Percentiles rank a stretch among this genome's conserved stretches.
Evolutionary conservation across 2,329 filamentous ascomycete genomes (phyloP).

Genomic region (Fusarium burgessii): DNA sequence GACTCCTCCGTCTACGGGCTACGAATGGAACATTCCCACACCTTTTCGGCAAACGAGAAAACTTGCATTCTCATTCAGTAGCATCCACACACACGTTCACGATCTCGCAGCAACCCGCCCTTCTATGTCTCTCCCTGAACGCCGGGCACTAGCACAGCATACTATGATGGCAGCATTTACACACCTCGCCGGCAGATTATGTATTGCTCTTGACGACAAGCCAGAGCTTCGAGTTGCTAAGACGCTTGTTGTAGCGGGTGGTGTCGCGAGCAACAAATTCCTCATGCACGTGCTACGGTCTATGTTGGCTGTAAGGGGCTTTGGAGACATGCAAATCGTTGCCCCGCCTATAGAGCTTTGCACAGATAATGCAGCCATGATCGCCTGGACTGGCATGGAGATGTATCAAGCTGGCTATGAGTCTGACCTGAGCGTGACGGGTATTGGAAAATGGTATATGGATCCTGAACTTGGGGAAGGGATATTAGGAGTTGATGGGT

Average conservation of each 20-base stretch:
- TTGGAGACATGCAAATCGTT: slow-evolving; percentile 69
- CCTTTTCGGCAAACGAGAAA: slow-evolving; percentile 70
- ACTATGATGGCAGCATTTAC: slow-evolving; percentile 87
- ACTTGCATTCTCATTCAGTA: slow-evolving; percentile 79
- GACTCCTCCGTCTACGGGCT: slow-evolving; percentile 53
- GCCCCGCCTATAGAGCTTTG: slow-evolving; percentile 84
- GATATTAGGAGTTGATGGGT: slow-evolving; percentile 70
- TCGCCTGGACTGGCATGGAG: slow-evolving; percentile 92
- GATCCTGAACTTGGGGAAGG: slow-evolving; percentile 71
- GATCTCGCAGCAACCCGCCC: slow-evolving; percentile 56
- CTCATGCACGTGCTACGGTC: slow-evolving; percentile 73
- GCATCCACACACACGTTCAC: slow-evolving; percentile 68
- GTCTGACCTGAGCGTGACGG: slow-evolving; percentile 69
- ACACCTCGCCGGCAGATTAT: slow-evolving; percentile 81
- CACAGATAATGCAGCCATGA: slow-evolving; percentile 98
- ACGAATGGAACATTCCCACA: slow-evolving; percentile 74
- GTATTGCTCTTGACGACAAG: slow-evolving; percentile 70
- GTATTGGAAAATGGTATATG: slow-evolving; percentile 79
- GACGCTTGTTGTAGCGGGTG: slow-evolving; percentile 86
- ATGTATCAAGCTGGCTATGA: slow-evolving; percentile 87
- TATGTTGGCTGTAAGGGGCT: slow-evolving; percentile 75
- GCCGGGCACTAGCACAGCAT: slow-evolving; percentile 76
- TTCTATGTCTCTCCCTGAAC: slow-evolving; percentile 67
- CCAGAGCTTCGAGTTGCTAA: slow-evolving; percentile 54
- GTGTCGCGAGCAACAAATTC: slow-evolving; percentile 88